Evolutionary conservation across 257 asterid species (phyloP), one percentile per base, ranked within the genome.

Genomic region (Eustoma russellianum): DNA sequence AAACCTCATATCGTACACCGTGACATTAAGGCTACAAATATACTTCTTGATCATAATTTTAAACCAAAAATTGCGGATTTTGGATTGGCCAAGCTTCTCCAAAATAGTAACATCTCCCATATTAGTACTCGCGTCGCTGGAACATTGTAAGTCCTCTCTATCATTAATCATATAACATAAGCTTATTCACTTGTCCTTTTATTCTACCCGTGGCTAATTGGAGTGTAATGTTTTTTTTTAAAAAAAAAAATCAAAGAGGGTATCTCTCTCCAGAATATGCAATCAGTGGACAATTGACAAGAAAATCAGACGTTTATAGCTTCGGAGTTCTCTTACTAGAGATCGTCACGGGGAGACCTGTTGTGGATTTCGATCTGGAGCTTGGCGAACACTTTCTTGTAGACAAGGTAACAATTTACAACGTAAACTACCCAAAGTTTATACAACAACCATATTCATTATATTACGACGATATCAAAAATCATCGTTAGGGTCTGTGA

Each of bases 41-140:
- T 87, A 61, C 93, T 87, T 57, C 74, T 87, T 15, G 90, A 87
- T 55, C 61, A 51, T 13, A 58, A 83, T 57, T 78, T 79, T 61
- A 70, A 66, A 1, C 88, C 96, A n/a, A 87, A 84, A 43, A 64
- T 87, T 5, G 81, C 83, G 0, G 96, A 87, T 71, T 87, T 87
- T 46, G 96, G 94, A 71, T 64, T 87, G 56, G 82, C 94, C 14
- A 84, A 75, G 60, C 66, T 87, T 30, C 76, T 84, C 28, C 57
- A 75, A n/a, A 93, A 79, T 52, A 64, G 46, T 35, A 53, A 78
- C 40, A 69, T 34, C 3, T 81, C 96, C 0, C 59, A 79, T 74
- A 75, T 87, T 46, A 84, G 93, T 66, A 87, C 96, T 52, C 85
- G 83, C 14, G 96, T 87, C 2, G 96, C 96, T 1, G 96, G 94